phyloP scores from a whole-genome alignment of 176 grass and related monocot genomes.

The Oryza meyeriana region DNA sequence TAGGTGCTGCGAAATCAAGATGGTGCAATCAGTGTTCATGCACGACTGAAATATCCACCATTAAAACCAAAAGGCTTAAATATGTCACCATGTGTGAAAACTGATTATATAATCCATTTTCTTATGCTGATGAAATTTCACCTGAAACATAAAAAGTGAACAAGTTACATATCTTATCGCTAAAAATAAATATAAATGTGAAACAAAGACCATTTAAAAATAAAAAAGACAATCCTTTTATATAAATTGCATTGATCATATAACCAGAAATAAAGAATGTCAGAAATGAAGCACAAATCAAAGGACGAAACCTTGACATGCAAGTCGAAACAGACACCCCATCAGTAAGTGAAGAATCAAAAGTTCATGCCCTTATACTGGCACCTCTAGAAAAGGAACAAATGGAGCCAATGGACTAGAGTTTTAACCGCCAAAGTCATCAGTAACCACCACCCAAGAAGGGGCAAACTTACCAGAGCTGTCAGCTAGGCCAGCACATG shows the following conservation, averaged over 20 bases:
- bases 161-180: not conserved
- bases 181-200: not conserved
- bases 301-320: not conserved
- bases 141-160: not conserved
- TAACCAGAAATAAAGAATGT: not conserved
- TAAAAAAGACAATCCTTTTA: not conserved
- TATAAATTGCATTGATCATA: not conserved
- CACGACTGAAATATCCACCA: not conserved
- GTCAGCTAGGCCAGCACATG: not conserved
- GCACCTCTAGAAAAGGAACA: not conserved
- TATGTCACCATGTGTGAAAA: not conserved
- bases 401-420: not conserved
- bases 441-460: not conserved
- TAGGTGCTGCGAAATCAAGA: not conserved
- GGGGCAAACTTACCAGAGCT: too few species aligned
- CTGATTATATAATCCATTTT: not conserved
- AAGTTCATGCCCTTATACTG: not conserved
- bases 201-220: not conserved
- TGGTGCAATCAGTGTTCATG: not conserved
- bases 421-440: not conserved
- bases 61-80: slow-evolving; percentile 4
- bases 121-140: not conserved
- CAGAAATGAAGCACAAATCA: not conserved
- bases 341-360: too few species aligned
- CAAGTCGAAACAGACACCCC: not conserved